Percentiles rank a stretch among this genome's conserved stretches.
Conservation (phyloP, 768 basidiomycete species). For the Lactarius quietus region DNA sequence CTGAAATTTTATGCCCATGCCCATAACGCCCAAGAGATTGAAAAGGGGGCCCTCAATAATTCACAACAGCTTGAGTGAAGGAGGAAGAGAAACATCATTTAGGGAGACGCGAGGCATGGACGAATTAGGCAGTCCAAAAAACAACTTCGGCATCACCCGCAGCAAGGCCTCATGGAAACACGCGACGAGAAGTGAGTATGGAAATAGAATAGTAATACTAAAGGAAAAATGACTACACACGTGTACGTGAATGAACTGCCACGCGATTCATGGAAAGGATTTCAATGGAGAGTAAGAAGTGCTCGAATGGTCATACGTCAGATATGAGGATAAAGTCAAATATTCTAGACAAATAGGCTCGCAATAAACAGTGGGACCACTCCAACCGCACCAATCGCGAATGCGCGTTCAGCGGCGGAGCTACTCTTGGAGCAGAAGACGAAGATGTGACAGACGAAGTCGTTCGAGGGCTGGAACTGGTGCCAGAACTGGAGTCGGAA, state of each 20-base stretch:
- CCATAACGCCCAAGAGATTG: background rate
- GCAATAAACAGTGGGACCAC: slow-evolving; percentile 18
- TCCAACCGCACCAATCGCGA: slow-evolving; percentile 7
- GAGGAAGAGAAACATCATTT: no score
- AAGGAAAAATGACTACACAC: background rate
- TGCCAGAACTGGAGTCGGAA: background rate
- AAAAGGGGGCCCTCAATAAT: no score
- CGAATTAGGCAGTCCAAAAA: no score
- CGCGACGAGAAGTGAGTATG: background rate
- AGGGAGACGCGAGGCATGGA: no score
- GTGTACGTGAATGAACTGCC: background rate
- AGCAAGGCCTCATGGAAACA: background rate
- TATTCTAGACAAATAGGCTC: slow-evolving; percentile 16
- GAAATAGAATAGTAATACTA: slow-evolving; percentile 5
- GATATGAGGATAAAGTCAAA: background rate
- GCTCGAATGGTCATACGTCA: background rate
- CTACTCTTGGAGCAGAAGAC: slow-evolving; percentile 10
- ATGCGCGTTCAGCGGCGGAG: slow-evolving; percentile 9
- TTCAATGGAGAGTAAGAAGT: background rate
- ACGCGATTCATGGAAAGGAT: slow-evolving; percentile 3
- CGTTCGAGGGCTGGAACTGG: slow-evolving; percentile 13
- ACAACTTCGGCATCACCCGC: background rate
- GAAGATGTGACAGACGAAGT: slow-evolving; percentile 15
- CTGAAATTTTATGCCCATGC: background rate
- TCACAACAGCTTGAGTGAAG: no score